Base-by-base conservation (phyloP, 768 basidiomycete species). In the Hericium coralloides region DNA sequence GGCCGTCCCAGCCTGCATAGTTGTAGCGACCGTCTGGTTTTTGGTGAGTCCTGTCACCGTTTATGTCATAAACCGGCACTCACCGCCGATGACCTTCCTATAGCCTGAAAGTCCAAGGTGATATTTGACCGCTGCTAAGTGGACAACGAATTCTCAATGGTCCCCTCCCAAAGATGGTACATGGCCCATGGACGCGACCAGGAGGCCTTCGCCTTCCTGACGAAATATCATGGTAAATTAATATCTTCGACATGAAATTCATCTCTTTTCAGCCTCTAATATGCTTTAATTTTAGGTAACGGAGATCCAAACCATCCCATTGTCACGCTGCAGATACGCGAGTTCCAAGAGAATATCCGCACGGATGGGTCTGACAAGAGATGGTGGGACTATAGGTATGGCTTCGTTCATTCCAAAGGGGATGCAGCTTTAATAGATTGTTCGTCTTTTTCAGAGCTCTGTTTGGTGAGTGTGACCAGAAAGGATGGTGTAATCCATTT, bases 291-390 rank as follows among this genome's bases (percentile, higher is more conserved):
- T 6, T 2, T 8, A 54, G 53, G 53, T 12, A 45, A 54, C 18
- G 53, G 53, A 22, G 25, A 54, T 14, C 22, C 39, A 12, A 54
- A 54, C 26, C 53, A 54, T 18, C 41, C 53, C 4, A 54, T 54
- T 14, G 53, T 54, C 17, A 31, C 41, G 22, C 23, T 54, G 39
- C 39, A 54, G 18, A 54, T 43, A 15, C 22, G 38, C 23, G 53
- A 54, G 20, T 54, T 54, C 41, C 17, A 10, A 25, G 53, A 54
- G 53, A 43, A 25, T 23, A 54, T 54, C n/a, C 53, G 53, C 53
- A 54, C 53, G 39, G 53, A 54, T 18, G 53, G 53, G 12, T 54
- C 53, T 10, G 53, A 54, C 14, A 54, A 54, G 53, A 14, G 38
- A 14, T 54, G 38, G 41, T 54, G 53, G 53, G 53, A 54, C 12